Percentiles rank a stretch among this genome's conserved stretches.
phyloP scores from a whole-genome alignment of 352 stramenopile species.

The Globisporangium viniferum region DNA sequence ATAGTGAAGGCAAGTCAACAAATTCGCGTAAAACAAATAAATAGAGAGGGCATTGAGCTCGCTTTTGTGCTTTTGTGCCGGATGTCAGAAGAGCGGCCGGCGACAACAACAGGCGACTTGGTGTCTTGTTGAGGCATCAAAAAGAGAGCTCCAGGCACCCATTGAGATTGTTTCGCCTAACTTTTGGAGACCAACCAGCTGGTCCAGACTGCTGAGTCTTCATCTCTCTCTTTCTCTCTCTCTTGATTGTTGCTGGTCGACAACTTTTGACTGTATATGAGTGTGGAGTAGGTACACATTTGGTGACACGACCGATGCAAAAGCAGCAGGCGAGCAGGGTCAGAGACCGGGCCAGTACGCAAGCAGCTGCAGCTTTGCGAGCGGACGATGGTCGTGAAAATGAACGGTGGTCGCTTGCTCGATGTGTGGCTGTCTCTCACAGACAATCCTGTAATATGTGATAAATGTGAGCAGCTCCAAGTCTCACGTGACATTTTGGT shows the following conservation, averaged over 20 bases:
- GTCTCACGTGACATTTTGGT: neutral
- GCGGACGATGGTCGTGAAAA: neutral
- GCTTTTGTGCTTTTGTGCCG: neutral
- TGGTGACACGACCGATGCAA: neutral
- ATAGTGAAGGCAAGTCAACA: conserved; percentile 1
- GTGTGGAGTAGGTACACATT: neutral
- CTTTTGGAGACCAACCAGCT: neutral
- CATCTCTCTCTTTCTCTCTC: neutral
- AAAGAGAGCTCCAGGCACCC: neutral
- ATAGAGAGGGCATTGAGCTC: neutral
- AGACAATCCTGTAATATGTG: neutral
- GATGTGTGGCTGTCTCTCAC: no score
- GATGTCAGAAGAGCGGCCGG: neutral
- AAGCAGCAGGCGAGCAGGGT: neutral
- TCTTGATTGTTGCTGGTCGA: neutral
- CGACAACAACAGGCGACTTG: no score
- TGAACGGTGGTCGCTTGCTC: neutral
- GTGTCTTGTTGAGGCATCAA: neutral
- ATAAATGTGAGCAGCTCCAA: neutral
- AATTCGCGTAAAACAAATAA: neutral
- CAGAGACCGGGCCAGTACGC: neutral
- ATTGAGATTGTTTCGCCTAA: neutral
- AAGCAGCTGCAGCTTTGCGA: neutral
- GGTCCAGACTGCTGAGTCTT: neutral
- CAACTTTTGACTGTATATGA: neutral